phyloP scores from a whole-genome alignment of 2,329 filamentous ascomycete species.

The Pyrenochaeta sp. region DNA sequence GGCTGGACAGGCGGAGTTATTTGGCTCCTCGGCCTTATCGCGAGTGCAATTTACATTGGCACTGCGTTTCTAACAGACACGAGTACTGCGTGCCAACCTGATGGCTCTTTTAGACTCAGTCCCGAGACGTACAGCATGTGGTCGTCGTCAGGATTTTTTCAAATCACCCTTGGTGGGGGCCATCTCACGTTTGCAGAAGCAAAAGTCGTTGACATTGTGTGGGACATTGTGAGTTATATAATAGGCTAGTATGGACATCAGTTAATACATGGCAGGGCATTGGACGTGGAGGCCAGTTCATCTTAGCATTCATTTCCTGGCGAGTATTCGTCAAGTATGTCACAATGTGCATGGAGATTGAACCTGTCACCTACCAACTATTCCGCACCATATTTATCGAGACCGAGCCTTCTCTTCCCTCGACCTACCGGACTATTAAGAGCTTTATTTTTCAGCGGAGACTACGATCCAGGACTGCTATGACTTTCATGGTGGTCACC shows the following conservation, averaged over 20 bases:
- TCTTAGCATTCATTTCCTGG: constrained; percentile 24
- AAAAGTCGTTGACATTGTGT: constrained; percentile 29
- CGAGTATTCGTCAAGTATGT: constrained; percentile 22
- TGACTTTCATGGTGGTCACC: constrained; percentile 21
- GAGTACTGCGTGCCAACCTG: constrained; percentile 6
- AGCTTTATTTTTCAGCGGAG: constrained; percentile 7
- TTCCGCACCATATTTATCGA: constrained; percentile 24
- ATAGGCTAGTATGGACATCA: background rate
- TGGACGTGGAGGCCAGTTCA: constrained; percentile 26
- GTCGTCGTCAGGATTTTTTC: constrained; percentile 25
- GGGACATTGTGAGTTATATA: constrained; percentile 27
- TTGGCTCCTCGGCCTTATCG: background rate
- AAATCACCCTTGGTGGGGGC: constrained; percentile 25
- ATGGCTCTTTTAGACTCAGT: constrained; percentile 11
- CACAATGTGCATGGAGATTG: constrained; percentile 24
- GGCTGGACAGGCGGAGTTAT: background rate
- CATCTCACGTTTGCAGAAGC: constrained; percentile 23
- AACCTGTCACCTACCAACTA: constrained; percentile 20
- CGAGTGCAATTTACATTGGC: too few species aligned
- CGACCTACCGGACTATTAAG: constrained; percentile 5
- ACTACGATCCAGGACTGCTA: constrained; percentile 17
- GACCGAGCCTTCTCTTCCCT: constrained; percentile 6
- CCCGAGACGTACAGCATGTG: constrained; percentile 17
- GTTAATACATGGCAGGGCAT: constrained; percentile 8
- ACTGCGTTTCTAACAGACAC: too few species aligned